Conservation (phyloP, 2,329 filamentous ascomycete genomes). For the Exophiala calicioides region DNA sequence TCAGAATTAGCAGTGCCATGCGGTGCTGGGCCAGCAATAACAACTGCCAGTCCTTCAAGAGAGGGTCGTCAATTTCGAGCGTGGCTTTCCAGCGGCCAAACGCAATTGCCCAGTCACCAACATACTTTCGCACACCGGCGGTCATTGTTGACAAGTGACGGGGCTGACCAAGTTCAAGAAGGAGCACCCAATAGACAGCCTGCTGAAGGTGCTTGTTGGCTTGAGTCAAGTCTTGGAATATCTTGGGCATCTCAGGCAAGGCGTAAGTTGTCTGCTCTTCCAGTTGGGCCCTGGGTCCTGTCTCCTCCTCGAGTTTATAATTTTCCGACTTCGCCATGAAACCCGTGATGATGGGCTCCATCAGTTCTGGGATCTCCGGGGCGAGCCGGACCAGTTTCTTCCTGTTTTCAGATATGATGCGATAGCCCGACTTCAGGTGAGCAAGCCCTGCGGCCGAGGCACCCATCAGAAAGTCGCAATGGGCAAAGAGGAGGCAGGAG, state of each 20-base stretch:
- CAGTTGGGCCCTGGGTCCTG: not conserved
- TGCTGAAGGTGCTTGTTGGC: slow-evolving; percentile 19
- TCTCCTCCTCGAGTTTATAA: slow-evolving; percentile 15
- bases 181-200: slow-evolving; percentile 20
- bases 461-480: slow-evolving; percentile 24
- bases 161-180: slow-evolving; percentile 18
- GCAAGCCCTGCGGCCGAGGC: slow-evolving; percentile 19
- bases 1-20: slow-evolving; percentile 21
- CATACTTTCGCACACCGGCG: slow-evolving; percentile 22
- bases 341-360: slow-evolving; percentile 20
- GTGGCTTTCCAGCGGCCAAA: slow-evolving; percentile 21
- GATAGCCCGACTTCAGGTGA: slow-evolving; percentile 19
- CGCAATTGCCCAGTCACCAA: slow-evolving; percentile 19
- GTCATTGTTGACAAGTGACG: slow-evolving; percentile 14
- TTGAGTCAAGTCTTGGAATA: slow-evolving; percentile 17
- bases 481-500: slow-evolving; percentile 21
- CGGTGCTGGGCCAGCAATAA: slow-evolving; percentile 21
- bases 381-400: slow-evolving; percentile 12
- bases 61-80: slow-evolving; percentile 13
- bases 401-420: slow-evolving; percentile 21
- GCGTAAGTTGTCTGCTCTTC: slow-evolving; percentile 10
- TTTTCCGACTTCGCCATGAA: slow-evolving; percentile 20
- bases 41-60: slow-evolving; percentile 23
- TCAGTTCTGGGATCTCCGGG: slow-evolving; percentile 13
- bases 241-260: slow-evolving; percentile 20